Evolutionary conservation across 345 rosid species (phyloP), one percentile per base, ranked within the genome.

Genomic region (Moricandia moricandioides): DNA sequence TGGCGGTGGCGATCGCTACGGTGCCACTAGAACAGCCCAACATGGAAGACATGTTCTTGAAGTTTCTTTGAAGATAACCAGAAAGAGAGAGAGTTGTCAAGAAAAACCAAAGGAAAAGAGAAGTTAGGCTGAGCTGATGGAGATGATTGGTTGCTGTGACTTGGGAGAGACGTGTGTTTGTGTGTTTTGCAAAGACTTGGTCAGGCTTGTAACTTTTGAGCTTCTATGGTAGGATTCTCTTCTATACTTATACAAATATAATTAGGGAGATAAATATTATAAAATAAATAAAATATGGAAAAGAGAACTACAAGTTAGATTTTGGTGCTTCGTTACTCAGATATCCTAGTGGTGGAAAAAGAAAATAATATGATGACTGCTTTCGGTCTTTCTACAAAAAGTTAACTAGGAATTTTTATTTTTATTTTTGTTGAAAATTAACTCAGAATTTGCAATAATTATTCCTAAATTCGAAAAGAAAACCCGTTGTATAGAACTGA

Each of bases 1-100:
- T 89, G 75, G 95, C 96, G 4, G 98, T 85, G 7, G 95, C 97
- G 21, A 93, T 72, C 10, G 84, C 90, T 52, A 88, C 68, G 47
- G 80, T 71, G 16, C 85, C 84, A 68, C 81, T 85, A 29, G 86
- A 85, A 69, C 70, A 72, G 51, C 82, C 73, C 8, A 87, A 66
- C 9, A 82, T 75, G 16, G 68, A 70, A 45, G 87, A 37, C 70
- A 73, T 43, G 55, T 17, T 7, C 39, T 9, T 63, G 69, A 61
- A 51, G 57, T 11, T 66, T 77, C 33, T 71, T 40, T 26, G 64
- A 43, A 56, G 65, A 65, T 18, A 30, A 5, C 1, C 4, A 52
- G 65, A 67, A 58, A 35, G 57, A 35, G 16, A 62, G 18, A 35
- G 64, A 51, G 16, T 5, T 69, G 21, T 17, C 31, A 35, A 51